Conservation (phyloP, 352 stramenopile species). For the Peronospora farinosa region DNA sequence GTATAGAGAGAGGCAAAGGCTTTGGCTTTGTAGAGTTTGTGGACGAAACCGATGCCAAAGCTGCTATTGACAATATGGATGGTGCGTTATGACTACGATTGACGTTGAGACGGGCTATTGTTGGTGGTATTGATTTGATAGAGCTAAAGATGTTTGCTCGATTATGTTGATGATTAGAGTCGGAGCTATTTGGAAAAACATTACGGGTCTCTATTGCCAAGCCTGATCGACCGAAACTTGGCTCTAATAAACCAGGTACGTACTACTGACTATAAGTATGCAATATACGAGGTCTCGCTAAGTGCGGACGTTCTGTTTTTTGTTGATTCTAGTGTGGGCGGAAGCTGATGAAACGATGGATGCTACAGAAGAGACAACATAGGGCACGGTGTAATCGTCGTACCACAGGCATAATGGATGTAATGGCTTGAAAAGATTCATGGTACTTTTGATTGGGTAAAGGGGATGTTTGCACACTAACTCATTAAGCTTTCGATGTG, state of each 20-base stretch:
- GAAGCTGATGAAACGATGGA: constrained; percentile 34
- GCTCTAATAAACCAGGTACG: constrained; percentile 69
- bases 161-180: constrained; percentile 40
- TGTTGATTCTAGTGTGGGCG: constrained; percentile 49
- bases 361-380: constrained; percentile 6
- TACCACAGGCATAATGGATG: constrained; percentile 6
- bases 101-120: background rate
- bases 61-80: constrained; percentile 95
- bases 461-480: too few relatives aligned
- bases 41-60: constrained; percentile 79
- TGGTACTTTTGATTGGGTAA: too few relatives aligned
- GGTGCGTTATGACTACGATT: constrained; percentile 30
- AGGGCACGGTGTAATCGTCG: constrained; percentile 1
- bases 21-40: constrained; percentile 94
- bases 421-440: background rate
- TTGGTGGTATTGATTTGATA: background rate
- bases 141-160: constrained; percentile 2
- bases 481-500: too few relatives aligned
- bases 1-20: constrained; percentile 73
- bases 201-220: constrained; percentile 90
- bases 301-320: background rate
- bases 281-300: background rate
- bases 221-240: constrained; percentile 67
- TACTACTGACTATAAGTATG: background rate
- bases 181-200: constrained; percentile 89